A percentile compares a stretch with the other conserved stretches of the same genome.
phyloP scores from a whole-genome alignment of 106 monocot genomes.

The Amphibolis antarctica region DNA sequence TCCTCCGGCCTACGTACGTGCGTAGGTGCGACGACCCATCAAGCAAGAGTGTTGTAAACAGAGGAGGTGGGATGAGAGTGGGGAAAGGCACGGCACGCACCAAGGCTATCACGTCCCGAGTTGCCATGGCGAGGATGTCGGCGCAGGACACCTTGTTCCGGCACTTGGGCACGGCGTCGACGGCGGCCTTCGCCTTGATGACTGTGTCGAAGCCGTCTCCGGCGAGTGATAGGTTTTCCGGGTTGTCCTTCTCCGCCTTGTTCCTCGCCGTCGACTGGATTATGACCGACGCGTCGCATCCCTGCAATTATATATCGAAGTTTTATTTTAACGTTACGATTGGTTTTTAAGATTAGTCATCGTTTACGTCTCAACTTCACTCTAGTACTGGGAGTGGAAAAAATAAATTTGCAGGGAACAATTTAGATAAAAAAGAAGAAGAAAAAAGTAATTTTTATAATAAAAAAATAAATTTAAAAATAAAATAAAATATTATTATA shows the following conservation, averaged over 20 bases:
- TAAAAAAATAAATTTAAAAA: too few relatives aligned
- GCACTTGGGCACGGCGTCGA: slow-evolving; percentile 70
- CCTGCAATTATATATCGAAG: too few relatives aligned
- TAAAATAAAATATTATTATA: too few relatives aligned
- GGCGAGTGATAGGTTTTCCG: slow-evolving; percentile 71
- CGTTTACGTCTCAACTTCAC: too few relatives aligned
- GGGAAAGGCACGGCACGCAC: too few relatives aligned
- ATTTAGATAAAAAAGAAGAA: too few relatives aligned
- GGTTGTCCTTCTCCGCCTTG: slow-evolving; percentile 78
- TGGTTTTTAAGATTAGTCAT: neutral
- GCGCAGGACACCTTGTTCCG: slow-evolving; percentile 86
- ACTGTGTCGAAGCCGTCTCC: slow-evolving; percentile 93
- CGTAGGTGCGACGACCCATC: too few relatives aligned
- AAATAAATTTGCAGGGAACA: too few relatives aligned
- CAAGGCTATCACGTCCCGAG: slow-evolving; percentile 65
- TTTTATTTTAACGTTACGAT: slow-evolving; percentile 6
- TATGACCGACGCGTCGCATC: slow-evolving; percentile 81
- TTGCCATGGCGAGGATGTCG: slow-evolving; percentile 77
- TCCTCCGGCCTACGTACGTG: slow-evolving; percentile 50
- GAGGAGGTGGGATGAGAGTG: too few relatives aligned
- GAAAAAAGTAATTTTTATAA: too few relatives aligned
- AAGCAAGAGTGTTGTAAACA: neutral
- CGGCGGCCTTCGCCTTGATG: slow-evolving; percentile 81
- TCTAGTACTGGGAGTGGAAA: too few relatives aligned
- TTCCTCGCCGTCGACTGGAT: slow-evolving; percentile 43